Conservation (phyloP, 2,329 filamentous ascomycete genomes). For the Phyllosticta capitalensis region DNA sequence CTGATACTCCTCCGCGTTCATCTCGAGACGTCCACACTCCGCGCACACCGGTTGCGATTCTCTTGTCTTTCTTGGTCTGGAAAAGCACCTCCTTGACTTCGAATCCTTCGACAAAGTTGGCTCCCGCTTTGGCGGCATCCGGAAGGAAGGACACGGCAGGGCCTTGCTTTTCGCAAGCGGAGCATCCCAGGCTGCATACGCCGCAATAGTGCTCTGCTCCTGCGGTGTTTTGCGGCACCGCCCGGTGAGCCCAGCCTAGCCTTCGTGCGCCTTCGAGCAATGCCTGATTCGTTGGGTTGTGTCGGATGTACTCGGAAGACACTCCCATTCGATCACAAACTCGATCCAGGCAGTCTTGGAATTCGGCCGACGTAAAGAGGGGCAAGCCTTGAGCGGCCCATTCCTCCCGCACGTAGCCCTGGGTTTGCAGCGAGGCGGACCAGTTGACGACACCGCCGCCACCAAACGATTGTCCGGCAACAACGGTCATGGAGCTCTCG, state of each 20-base stretch:
- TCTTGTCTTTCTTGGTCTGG: slow-evolving; percentile 42
- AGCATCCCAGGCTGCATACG: slow-evolving; percentile 51
- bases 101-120: slow-evolving; percentile 77
- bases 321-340: slow-evolving; percentile 76
- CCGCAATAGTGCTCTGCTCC: slow-evolving; percentile 64
- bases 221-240: slow-evolving; percentile 72
- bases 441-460: slow-evolving; percentile 87
- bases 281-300: slow-evolving; percentile 62
- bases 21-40: slow-evolving; percentile 70
- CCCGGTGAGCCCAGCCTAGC: slow-evolving; percentile 60
- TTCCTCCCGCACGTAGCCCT: slow-evolving; percentile 67
- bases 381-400: slow-evolving; percentile 64
- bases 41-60: slow-evolving; percentile 58
- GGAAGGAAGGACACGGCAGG: slow-evolving; percentile 69
- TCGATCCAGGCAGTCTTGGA: slow-evolving; percentile 68
- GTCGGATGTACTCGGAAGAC: slow-evolving; percentile 52
- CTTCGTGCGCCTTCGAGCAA: slow-evolving; percentile 67
- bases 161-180: slow-evolving; percentile 65
- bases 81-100: slow-evolving; percentile 63
- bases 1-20: slow-evolving; percentile 47
- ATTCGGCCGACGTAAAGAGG: slow-evolving; percentile 65
- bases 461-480: slow-evolving; percentile 67
- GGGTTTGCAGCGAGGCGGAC: slow-evolving; percentile 59
- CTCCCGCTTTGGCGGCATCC: slow-evolving; percentile 67
- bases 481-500: slow-evolving; percentile 43